phyloP scores from a whole-genome alignment of 176 grass and related monocot genomes.

The Oryza nivara region DNA sequence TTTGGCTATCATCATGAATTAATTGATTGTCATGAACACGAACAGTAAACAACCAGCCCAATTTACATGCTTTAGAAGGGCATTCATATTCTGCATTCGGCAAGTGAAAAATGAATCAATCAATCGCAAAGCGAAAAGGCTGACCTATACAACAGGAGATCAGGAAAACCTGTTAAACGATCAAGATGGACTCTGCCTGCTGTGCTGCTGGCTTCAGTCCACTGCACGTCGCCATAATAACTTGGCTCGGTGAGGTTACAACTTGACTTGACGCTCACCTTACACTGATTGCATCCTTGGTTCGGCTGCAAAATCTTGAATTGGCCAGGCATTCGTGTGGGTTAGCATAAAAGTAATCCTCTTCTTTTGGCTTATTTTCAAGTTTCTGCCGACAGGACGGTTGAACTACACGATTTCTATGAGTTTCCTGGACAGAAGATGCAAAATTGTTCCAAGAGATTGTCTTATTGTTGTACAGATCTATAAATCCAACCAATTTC shows the following conservation, averaged over 20 bases:
- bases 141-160: constrained; percentile 46
- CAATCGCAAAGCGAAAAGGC: not conserved
- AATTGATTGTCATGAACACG: not conserved
- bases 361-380: constrained; percentile 81
- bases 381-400: constrained; percentile 70
- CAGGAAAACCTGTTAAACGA: constrained; percentile 11
- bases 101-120: constrained; percentile 42
- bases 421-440: constrained; percentile 54
- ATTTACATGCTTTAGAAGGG: constrained; percentile 44
- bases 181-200: constrained; percentile 8
- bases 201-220: constrained; percentile 34
- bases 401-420: constrained; percentile 54
- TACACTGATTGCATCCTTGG: constrained; percentile 12
- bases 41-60: constrained; percentile 22
- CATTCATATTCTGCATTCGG: constrained; percentile 39
- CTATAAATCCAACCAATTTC: constrained; percentile 71
- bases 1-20: constrained; percentile 5
- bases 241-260: not conserved
- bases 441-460: constrained; percentile 77
- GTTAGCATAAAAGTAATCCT: constrained; percentile 97
- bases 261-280: constrained; percentile 33
- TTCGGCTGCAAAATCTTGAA: constrained; percentile 53
- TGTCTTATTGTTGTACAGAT: constrained; percentile 70
- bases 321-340: constrained; percentile 80
- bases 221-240: constrained; percentile 3